Evolutionary conservation across 2,329 filamentous ascomycete genomes (phyloP).

Genomic region (Aureobasidium sp.): DNA sequence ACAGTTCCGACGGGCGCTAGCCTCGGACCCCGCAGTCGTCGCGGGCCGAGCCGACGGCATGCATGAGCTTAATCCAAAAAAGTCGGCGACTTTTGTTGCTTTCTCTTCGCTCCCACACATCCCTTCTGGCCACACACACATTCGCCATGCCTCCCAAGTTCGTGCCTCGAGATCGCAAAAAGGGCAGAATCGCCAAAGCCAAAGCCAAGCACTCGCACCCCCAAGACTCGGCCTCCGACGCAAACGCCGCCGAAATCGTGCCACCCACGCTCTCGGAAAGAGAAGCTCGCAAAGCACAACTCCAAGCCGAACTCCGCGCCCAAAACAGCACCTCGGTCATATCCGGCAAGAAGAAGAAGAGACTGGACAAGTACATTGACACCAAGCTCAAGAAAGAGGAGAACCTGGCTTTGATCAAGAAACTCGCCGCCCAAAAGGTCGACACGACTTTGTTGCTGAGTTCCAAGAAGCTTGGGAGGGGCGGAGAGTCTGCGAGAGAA

Average conservation of each 20-base stretch:
- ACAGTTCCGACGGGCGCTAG: background rate
- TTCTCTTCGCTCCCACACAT: background rate
- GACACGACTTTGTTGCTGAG: conserved; percentile 78
- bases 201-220: conserved; percentile 32
- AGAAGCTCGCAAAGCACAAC: conserved; percentile 42
- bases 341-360: conserved; percentile 59
- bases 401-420: conserved; percentile 73
- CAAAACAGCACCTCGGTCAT: conserved; percentile 45
- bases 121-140: background rate
- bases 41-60: conserved; percentile 1
- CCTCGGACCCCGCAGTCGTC: background rate
- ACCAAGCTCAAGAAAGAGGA: conserved; percentile 93
- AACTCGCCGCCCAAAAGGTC: conserved; percentile 69
- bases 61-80: conserved; percentile 10
- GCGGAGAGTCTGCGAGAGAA: conserved; percentile 64
- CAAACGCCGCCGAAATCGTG: conserved; percentile 46
- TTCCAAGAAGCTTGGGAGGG: conserved; percentile 67
- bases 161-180: conserved; percentile 52
- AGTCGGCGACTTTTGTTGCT: background rate
- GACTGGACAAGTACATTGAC: conserved; percentile 68
- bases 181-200: conserved; percentile 58
- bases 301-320: conserved; percentile 49
- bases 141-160: conserved; percentile 39
- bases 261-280: conserved; percentile 47
- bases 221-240: conserved; percentile 43